Base-by-base conservation (phyloP, 192 early-diverging fungal species). In the Lunasporangiospora selenospora region DNA sequence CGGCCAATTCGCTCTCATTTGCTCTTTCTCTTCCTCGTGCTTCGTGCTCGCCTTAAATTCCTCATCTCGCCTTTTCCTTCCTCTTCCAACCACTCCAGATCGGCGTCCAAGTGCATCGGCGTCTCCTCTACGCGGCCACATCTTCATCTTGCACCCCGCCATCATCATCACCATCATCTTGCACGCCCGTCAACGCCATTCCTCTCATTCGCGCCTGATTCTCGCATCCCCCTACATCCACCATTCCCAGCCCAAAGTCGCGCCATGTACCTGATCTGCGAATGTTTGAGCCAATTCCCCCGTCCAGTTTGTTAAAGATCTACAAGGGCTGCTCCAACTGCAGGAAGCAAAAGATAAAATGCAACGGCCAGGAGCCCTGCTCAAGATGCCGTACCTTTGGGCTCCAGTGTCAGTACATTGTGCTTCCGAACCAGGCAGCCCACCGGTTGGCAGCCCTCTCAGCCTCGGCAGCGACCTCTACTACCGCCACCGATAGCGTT, bases 341-440 rank as follows among this genome's bases (percentile, higher is more conserved):
- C 59, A 58, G 67, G 31, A 71, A 58, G 11, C 67, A 71, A 62
- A 71, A 71, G 67, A 71, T 71, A 62, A 71, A 71, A 42, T 71
- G 67, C 53, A 71, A 62, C 45, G 67, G 67, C 19, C 58, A 50
- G 45, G 67, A 71, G 37, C 67, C 67, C n/a, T 71, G 67, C 21
- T 13, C 59, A 2, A 26, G 67, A 45, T 71, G 67, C 30, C 51
- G 13, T 34, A 47, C 67, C 54, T 71, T 71, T 48, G 67, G 67
- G 19, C 59, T 71, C 16, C 58, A 62, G 60, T 71, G 67, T 45
- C 67, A 71, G 21, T 71, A 71, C 48, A 71, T 71, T 38, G 53
- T 71, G 32, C 67, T 71, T 13, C 67, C 67, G 26, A 71, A 71
- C 27, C 67, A 71, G 27, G 59, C 67, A 19, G 67, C 67, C 23